phyloP scores from a whole-genome alignment of 495 filamentous ascomycete species.

The Aspergillus saccharolyticus region DNA sequence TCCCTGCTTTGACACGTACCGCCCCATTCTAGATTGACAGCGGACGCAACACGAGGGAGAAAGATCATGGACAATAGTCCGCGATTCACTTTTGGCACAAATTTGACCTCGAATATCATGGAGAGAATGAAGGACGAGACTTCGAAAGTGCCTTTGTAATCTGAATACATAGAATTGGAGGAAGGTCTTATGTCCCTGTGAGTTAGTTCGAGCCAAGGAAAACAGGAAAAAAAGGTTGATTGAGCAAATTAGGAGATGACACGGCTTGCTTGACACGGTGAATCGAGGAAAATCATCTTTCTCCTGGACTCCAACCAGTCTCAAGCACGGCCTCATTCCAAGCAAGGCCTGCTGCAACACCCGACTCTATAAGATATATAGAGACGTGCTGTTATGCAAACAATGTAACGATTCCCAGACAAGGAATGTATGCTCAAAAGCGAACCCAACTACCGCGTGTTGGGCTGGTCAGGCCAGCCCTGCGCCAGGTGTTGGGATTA shows the following conservation, averaged over 20 bases:
- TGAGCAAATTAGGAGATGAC: not conserved
- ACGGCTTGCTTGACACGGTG: not conserved
- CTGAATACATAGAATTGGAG: too few relatives aligned
- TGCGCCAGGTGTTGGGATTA: conserved; percentile 42
- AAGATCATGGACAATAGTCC: conserved; percentile 22
- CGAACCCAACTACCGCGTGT: conserved; percentile 42
- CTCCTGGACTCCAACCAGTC: not conserved
- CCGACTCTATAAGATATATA: not conserved
- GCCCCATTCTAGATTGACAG: conserved; percentile 32
- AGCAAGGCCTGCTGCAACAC: not conserved
- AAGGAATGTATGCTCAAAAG: conserved; percentile 43
- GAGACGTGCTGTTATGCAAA: not conserved
- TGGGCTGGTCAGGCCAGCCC: conserved; percentile 15
- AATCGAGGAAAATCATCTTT: conserved; percentile 9
- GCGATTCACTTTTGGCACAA: conserved; percentile 36
- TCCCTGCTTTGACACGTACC: conserved; percentile 49
- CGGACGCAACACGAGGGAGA: conserved; percentile 49
- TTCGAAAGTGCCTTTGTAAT: conserved; percentile 40
- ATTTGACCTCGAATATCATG: conserved; percentile 51
- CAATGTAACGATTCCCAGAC: not conserved
- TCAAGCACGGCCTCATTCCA: not conserved
- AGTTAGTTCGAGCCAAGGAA: not conserved
- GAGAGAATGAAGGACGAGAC: conserved; percentile 41
- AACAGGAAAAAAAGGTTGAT: not conserved
- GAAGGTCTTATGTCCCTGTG: too few relatives aligned